Conservation (phyloP, 345 rosid genomes). For the Hevea brasiliensis region DNA sequence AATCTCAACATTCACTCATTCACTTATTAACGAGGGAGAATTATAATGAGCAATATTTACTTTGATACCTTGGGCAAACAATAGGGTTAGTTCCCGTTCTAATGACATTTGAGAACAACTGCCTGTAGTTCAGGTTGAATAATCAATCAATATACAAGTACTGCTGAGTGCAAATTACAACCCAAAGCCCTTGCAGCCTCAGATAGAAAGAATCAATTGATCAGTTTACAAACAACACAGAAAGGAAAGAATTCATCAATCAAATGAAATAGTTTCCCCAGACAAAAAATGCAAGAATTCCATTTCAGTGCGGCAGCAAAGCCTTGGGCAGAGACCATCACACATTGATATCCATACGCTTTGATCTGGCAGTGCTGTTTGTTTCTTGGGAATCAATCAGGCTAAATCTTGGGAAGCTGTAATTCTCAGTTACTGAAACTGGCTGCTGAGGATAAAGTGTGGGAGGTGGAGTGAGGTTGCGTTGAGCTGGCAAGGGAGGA, state of each 20-base stretch:
- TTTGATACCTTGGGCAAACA: too few species aligned
- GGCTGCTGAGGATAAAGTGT: slow-evolving; percentile 95
- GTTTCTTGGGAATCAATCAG: slow-evolving; percentile 51
- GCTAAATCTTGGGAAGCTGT: slow-evolving; percentile 73
- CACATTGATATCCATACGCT: slow-evolving; percentile 83
- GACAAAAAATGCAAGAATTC: neutral
- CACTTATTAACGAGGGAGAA: too few species aligned
- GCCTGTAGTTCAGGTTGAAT: neutral
- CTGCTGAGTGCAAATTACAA: neutral
- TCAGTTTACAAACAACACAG: slow-evolving; percentile 11
- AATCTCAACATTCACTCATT: too few species aligned
- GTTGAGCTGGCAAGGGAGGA: slow-evolving; percentile 93
- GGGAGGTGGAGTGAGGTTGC: slow-evolving; percentile 94
- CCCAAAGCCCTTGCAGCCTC: neutral
- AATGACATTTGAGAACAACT: neutral
- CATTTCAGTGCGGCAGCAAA: neutral
- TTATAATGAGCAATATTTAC: too few species aligned
- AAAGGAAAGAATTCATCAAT: neutral
- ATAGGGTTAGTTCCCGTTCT: too few species aligned
- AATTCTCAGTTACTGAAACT: slow-evolving; percentile 62
- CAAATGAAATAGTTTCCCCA: neutral
- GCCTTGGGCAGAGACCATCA: slow-evolving; percentile 24
- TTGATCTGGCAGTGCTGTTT: slow-evolving; percentile 59
- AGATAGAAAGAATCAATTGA: slow-evolving; percentile 29
- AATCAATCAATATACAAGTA: slow-evolving; percentile 28